A percentile compares a stretch with the other conserved stretches of the same genome.
phyloP scores from a whole-genome alignment of 441 rosid species.

The Bocquillonia castaneifolia region DNA sequence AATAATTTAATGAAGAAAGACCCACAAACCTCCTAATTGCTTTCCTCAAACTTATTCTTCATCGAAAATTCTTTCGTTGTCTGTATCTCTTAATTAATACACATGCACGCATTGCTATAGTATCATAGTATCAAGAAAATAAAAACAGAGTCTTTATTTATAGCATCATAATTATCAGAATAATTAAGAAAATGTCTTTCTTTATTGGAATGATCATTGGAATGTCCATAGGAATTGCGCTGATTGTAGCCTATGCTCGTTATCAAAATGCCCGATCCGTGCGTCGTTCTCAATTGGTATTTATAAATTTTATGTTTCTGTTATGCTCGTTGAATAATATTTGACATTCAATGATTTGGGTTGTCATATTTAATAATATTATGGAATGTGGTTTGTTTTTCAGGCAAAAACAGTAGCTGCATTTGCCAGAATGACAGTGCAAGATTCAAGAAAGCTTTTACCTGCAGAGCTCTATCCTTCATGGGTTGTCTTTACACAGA shows the following conservation, averaged over 20 bases:
- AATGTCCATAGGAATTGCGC: slow-evolving; percentile 48
- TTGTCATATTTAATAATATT: not conserved
- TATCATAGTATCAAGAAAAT: not conserved
- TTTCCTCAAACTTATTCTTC: not conserved
- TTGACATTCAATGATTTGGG: not conserved
- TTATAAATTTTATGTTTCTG: not conserved
- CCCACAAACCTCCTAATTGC: not conserved
- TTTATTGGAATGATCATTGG: slow-evolving; percentile 56
- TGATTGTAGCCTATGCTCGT: slow-evolving; percentile 63
- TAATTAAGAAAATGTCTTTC: slow-evolving; percentile 51
- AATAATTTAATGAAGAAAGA: not conserved
- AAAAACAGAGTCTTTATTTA: not conserved
- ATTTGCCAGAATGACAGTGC: slow-evolving; percentile 83
- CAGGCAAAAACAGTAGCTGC: slow-evolving; percentile 82
- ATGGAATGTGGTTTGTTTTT: not conserved
- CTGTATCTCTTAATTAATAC: not conserved
- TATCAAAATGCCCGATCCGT: slow-evolving; percentile 51
- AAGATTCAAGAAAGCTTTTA: slow-evolving; percentile 71
- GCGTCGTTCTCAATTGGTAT: slow-evolving; percentile 65
- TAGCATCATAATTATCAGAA: not conserved
- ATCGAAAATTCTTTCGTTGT: slow-evolving; percentile 8
- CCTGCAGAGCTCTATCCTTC: slow-evolving; percentile 63
- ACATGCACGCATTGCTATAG: too few species aligned
- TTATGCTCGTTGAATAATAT: not conserved
- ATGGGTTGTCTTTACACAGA: slow-evolving; percentile 80